A percentile compares a stretch with the other conserved stretches of the same genome.
Evolutionary conservation across 371 early-diverging fungal genomes (phyloP).

Genomic region (Mucor saturninus): DNA sequence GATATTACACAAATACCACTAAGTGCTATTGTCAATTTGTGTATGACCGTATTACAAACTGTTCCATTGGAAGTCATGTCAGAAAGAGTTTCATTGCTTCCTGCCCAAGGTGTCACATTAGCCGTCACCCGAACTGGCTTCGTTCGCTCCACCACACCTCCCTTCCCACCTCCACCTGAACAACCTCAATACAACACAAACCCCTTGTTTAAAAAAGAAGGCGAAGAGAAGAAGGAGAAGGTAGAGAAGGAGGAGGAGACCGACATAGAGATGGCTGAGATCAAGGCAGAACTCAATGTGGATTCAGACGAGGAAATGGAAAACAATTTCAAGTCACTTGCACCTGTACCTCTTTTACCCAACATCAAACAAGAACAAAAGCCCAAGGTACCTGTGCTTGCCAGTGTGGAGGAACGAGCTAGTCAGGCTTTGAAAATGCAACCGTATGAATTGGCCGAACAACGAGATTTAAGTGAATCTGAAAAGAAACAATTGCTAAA

Average conservation of each 20-base stretch:
- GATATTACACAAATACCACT: constrained; percentile 49
- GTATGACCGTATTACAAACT: constrained; percentile 44
- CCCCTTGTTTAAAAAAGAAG: constrained; percentile 14
- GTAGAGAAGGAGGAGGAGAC: too few species aligned
- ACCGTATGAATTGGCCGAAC: constrained; percentile 36
- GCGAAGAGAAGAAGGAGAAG: neutral
- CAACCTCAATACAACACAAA: constrained; percentile 25
- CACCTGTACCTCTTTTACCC: neutral
- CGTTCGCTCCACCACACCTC: constrained; percentile 27
- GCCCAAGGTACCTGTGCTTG: constrained; percentile 28
- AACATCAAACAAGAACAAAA: constrained; percentile 14
- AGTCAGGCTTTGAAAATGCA: constrained; percentile 48
- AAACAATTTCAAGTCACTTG: neutral
- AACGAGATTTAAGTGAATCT: constrained; percentile 19
- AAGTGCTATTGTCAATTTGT: constrained; percentile 38
- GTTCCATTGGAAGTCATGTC: constrained; percentile 41
- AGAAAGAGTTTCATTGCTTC: constrained; percentile 28
- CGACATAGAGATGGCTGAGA: neutral
- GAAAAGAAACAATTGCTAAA: constrained; percentile 38
- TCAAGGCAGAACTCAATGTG: neutral
- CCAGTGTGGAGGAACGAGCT: constrained; percentile 53
- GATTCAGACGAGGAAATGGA: constrained; percentile 26
- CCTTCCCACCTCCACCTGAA: constrained; percentile 29
- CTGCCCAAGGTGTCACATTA: constrained; percentile 26
- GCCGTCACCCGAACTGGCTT: constrained; percentile 26